phyloP scores from a whole-genome alignment of 306 rosid genomes.

The Lathyrus sativus region DNA sequence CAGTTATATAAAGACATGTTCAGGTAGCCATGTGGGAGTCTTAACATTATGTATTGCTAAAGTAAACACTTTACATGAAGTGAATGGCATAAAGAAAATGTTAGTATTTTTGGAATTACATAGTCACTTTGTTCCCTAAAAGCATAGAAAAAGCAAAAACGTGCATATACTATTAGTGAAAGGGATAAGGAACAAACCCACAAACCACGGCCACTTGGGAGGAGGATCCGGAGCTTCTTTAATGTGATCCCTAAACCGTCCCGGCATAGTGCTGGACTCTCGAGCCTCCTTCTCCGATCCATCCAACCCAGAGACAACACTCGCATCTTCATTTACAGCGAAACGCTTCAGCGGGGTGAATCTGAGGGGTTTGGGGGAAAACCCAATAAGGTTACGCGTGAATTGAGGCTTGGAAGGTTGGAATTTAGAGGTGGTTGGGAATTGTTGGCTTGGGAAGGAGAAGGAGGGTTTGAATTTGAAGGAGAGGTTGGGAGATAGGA shows the following conservation, averaged over 20 bases:
- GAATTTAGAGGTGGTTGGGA: constrained; percentile 39
- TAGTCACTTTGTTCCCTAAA: not conserved
- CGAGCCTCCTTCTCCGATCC: constrained; percentile 62
- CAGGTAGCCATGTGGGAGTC: no score
- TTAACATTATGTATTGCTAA: no score
- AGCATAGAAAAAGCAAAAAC: not conserved
- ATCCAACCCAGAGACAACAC: constrained; percentile 36
- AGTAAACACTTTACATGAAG: not conserved
- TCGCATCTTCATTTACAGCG: constrained; percentile 31
- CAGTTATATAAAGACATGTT: no score
- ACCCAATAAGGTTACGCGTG: constrained; percentile 31
- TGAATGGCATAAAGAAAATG: not conserved
- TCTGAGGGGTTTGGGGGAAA: constrained; percentile 40
- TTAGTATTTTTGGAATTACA: not conserved
- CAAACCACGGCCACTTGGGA: constrained; percentile 79
- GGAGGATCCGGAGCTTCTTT: constrained; percentile 79
- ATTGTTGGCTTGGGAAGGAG: constrained; percentile 21
- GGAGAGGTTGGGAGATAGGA: constrained; percentile 47
- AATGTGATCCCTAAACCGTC: constrained; percentile 65
- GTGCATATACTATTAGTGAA: not conserved
- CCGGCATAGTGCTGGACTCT: constrained; percentile 74
- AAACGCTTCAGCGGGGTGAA: constrained; percentile 41
- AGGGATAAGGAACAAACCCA: constrained; percentile 51
- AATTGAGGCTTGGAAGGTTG: constrained; percentile 35
- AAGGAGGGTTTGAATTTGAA: constrained; percentile 48